Conservation (phyloP, 805 yeast genomes). For the Candida awuae region DNA sequence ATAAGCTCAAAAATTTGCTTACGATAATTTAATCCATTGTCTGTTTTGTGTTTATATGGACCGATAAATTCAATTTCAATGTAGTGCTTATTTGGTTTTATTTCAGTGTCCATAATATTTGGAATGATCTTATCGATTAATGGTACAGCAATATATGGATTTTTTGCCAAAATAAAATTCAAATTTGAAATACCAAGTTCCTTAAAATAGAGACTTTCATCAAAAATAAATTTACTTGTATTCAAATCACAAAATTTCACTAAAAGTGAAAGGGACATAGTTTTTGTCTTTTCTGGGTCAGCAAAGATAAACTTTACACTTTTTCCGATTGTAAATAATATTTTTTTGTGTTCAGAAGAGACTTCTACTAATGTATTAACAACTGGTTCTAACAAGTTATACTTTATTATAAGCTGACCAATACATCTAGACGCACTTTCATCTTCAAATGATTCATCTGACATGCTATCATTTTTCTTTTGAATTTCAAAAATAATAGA, state of each 20-base stretch:
- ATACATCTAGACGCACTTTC: slow-evolving; percentile 22
- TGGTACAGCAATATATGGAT: slow-evolving; percentile 39
- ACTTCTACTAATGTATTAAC: slow-evolving; percentile 13
- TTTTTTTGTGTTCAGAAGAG: slow-evolving; percentile 8
- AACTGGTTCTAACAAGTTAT: slow-evolving; percentile 12
- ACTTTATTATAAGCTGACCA: slow-evolving; percentile 15
- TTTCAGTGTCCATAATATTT: slow-evolving; percentile 41
- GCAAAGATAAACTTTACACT: slow-evolving; percentile 24
- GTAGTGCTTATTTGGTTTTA: slow-evolving; percentile 46
- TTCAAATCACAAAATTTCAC: slow-evolving; percentile 23
- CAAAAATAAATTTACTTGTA: slow-evolving; percentile 21
- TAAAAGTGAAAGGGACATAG: slow-evolving; percentile 8
- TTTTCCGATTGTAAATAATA: slow-evolving; percentile 23
- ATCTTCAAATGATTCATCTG: slow-evolving; percentile 16
- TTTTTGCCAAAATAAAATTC: slow-evolving; percentile 51
- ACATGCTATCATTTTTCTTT: not conserved
- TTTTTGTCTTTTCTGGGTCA: slow-evolving; percentile 10
- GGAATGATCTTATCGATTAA: slow-evolving; percentile 43
- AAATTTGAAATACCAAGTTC: slow-evolving; percentile 53
- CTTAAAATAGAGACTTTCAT: slow-evolving; percentile 44
- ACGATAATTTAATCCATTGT: slow-evolving; percentile 66
- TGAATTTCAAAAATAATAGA: slow-evolving; percentile 6
- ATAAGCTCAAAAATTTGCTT: slow-evolving; percentile 65
- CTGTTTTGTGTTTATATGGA: slow-evolving; percentile 76
- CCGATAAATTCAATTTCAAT: slow-evolving; percentile 72